Conservation (phyloP, 805 yeast genomes). For the Starmerella davenportii region DNA sequence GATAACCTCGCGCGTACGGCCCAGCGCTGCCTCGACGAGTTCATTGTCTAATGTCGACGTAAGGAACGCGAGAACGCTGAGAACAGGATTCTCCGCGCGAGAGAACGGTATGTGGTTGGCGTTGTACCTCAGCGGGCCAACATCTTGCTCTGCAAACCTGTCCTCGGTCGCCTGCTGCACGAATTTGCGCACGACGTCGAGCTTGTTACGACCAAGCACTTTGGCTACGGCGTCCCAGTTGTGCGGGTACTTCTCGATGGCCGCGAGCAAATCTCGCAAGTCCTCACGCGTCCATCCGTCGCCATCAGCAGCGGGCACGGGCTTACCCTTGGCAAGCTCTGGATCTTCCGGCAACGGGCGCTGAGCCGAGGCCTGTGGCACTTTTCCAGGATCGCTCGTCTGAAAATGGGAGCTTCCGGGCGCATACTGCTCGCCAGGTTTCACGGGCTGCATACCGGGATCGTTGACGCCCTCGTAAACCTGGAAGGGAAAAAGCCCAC, state of each 20-base stretch:
- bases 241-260: conserved; percentile 40
- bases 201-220: conserved; percentile 42
- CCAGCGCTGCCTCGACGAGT: conserved; percentile 67
- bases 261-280: conserved; percentile 40
- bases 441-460: conserved; percentile 16
- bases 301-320: neutral
- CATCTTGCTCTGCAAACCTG: conserved; percentile 35
- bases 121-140: conserved; percentile 65
- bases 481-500: conserved; percentile 84
- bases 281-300: conserved; percentile 52
- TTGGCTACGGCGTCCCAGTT: conserved; percentile 69
- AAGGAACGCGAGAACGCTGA: conserved; percentile 80
- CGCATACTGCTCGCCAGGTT: neutral
- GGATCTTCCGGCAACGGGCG: neutral
- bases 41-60: conserved; percentile 72
- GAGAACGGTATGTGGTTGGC: conserved; percentile 65
- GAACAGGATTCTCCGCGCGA: conserved; percentile 77
- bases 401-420: neutral
- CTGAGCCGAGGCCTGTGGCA: neutral
- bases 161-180: conserved; percentile 63
- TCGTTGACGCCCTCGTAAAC: conserved; percentile 53
- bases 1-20: conserved; percentile 20
- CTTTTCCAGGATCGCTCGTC: neutral
- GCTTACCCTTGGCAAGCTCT: neutral
- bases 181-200: conserved; percentile 65